These are phyloP conservation scores for Myxozyma melibiosi DNA, from an alignment of 805 yeast species.

Conservation along the genomic window DNA sequence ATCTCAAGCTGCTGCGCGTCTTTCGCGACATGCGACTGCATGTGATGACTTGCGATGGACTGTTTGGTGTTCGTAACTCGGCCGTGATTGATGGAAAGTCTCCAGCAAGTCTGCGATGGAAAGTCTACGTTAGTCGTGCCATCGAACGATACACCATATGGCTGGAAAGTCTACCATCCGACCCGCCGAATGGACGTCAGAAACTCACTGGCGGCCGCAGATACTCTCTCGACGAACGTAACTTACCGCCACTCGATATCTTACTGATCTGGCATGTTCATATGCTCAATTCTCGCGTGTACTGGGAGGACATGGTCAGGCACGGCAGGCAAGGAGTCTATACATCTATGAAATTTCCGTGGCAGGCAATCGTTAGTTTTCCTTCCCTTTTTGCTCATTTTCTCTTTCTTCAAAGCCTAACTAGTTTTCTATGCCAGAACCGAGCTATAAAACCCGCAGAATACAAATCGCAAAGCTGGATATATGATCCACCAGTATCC, in stretches of 20 bases:
- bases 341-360: constrained; percentile 2
- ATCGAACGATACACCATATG: constrained; percentile 9
- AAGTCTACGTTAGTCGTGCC: constrained; percentile 7
- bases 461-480: neutral
- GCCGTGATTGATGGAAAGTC: too few relatives aligned
- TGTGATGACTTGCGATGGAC: constrained; percentile 4
- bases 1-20: constrained; percentile 1
- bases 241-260: constrained; percentile 33
- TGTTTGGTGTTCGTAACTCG: too few relatives aligned
- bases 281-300: constrained; percentile 32
- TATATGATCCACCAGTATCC: neutral
- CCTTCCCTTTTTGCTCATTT: neutral
- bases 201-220: neutral
- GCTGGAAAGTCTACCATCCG: neutral
- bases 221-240: neutral
- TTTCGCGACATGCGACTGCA: constrained; percentile 1
- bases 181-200: neutral
- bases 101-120: neutral
- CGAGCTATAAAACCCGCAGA: neutral
- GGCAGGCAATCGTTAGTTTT: constrained; percentile 10
- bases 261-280: constrained; percentile 36
- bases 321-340: neutral
- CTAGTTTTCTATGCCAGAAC: neutral
- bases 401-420: neutral
- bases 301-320: constrained; percentile 28